Conservation (phyloP, 2,329 filamentous ascomycete species). For the Exophiala viscosa region DNA sequence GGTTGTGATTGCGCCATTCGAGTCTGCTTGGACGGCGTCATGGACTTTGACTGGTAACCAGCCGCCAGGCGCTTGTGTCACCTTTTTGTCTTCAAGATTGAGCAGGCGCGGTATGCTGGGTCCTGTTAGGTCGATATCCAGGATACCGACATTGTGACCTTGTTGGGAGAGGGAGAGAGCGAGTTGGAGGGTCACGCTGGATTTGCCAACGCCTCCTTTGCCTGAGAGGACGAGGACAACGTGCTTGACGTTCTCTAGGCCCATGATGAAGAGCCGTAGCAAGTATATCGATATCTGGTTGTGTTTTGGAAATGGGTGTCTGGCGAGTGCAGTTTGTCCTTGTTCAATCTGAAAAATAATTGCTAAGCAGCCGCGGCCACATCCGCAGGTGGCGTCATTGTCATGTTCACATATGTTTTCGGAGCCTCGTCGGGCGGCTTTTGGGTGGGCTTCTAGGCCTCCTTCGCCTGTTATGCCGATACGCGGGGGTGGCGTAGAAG, state of each 20-base stretch:
- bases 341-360: not conserved
- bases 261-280: slow-evolving; percentile 17
- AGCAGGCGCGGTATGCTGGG: slow-evolving; percentile 96
- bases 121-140: slow-evolving; percentile 93
- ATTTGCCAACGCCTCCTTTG: slow-evolving; percentile 97
- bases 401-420: too few species aligned
- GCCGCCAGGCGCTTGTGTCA: slow-evolving; percentile 83
- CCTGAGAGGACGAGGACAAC: slow-evolving; percentile 69
- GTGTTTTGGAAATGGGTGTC: not conserved
- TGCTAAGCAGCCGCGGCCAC: slow-evolving; percentile 1
- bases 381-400: too few species aligned
- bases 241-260: slow-evolving; percentile 26
- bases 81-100: slow-evolving; percentile 80
- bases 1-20: not conserved
- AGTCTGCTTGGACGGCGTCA: slow-evolving; percentile 38
- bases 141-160: slow-evolving; percentile 85
- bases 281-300: not conserved
- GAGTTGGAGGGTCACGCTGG: slow-evolving; percentile 93
- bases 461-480: not conserved
- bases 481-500: not conserved
- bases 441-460: not conserved
- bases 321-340: not conserved
- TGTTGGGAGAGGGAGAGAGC: slow-evolving; percentile 82
- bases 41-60: slow-evolving; percentile 91
- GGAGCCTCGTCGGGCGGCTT: not conserved